Evolutionary conservation across 352 stramenopile species (phyloP).

Genomic region (Peronospora farinosa): DNA sequence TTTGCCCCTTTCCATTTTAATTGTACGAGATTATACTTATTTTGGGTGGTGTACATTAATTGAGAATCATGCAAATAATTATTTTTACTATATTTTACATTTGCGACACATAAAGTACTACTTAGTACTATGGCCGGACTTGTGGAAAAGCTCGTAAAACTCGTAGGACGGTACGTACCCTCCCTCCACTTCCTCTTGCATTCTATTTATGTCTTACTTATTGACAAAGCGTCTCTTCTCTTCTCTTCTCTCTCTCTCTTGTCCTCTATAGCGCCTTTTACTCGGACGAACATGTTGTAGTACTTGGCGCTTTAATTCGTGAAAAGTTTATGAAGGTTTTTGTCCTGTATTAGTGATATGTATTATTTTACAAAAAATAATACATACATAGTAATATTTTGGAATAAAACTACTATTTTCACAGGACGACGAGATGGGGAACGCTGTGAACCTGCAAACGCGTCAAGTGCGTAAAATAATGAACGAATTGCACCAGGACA

Average conservation of each 20-base stretch:
- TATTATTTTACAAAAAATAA: not conserved
- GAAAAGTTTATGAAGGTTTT: slow-evolving; percentile 85
- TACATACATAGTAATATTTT: slow-evolving; percentile 1
- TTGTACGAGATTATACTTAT: too few species aligned
- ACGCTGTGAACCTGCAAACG: slow-evolving; percentile 82
- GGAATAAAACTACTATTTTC: not conserved
- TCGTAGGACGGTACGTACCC: slow-evolving; percentile 59
- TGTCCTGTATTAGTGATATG: not conserved
- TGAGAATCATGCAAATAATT: too few species aligned
- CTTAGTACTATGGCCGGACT: slow-evolving; percentile 55
- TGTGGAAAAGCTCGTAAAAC: slow-evolving; percentile 82
- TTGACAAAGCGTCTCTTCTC: too few species aligned
- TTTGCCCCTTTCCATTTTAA: too few species aligned
- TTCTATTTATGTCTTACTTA: not conserved
- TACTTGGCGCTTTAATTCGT: slow-evolving; percentile 75
- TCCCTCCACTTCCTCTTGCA: not conserved
- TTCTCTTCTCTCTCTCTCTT: not conserved
- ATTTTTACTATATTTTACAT: not conserved
- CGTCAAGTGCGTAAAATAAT: slow-evolving; percentile 87
- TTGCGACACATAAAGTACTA: too few species aligned
- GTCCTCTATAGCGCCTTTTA: slow-evolving; percentile 66
- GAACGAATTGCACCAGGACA: slow-evolving; percentile 81
- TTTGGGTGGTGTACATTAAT: too few species aligned
- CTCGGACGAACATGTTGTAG: slow-evolving; percentile 82
- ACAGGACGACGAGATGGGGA: slow-evolving; percentile 85